Base-by-base conservation (phyloP, 331 rosid species). In the Pyrus hybrid region DNA sequence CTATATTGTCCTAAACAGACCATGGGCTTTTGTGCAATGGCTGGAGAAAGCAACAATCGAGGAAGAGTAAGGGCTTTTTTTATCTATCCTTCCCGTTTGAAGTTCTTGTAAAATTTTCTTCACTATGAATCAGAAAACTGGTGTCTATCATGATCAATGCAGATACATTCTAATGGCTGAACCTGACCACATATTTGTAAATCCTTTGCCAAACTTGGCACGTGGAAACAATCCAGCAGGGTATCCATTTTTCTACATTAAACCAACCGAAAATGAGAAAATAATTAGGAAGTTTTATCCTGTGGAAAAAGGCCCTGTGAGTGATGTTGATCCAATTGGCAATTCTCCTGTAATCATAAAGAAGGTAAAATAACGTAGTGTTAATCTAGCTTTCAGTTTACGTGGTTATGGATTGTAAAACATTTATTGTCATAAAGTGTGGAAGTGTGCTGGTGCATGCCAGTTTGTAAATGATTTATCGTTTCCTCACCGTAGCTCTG, bases 1-100 rank as follows among this genome's bases (percentile, higher is more conserved):
- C 72, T 90, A 92, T 79, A 67, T 92, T 70, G 97, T 88, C 73
- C 87, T 92, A 70, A 88, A 92, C 79, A 88, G 96, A 81, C 97
- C 97, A 18, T 88, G 97, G 97, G 96, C 97, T 64, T 90, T 92
- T 83, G 92, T 92, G 76, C 97, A 92, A 76, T 92, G 97, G 97
- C 87, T 92, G 74, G 96, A 90, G 86, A 86, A 87, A 85, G 93
- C 91, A 75, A 77, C 69, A 25, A 87, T 92, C 28, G 87, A 88
- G 70, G 97, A 92, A 86, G 88, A 92, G 96, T 92, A 69, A 68
- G 91, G 74, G 21, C 30, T 69, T 17, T 28, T 69, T 69, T 69
- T 49, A 4, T 9, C 21, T 49, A 13, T 12, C 22, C 43, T 23
- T 23, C 17, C 11, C 5, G 4, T 12, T 35, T 25, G 32, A 17